phyloP scores from a whole-genome alignment of 805 yeast species.

The Suhomyces sp. region DNA sequence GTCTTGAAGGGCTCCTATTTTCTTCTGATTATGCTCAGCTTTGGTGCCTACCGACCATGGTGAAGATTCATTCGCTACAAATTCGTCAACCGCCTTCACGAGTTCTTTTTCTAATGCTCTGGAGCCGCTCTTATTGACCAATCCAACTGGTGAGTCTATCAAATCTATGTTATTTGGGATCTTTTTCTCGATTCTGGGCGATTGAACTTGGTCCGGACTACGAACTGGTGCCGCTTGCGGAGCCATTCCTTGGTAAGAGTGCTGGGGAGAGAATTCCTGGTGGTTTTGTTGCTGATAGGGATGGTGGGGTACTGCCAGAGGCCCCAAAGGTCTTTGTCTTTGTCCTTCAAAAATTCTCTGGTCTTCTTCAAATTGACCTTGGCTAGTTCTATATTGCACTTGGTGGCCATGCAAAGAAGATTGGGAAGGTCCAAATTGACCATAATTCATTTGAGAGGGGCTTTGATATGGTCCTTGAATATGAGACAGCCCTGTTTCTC shows the following conservation, averaged over 20 bases:
- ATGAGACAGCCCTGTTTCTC: neutral
- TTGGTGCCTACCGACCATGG: neutral
- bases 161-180: neutral
- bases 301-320: neutral
- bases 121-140: neutral
- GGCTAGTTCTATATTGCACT: neutral
- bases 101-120: neutral
- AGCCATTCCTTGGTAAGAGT: neutral
- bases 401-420: neutral
- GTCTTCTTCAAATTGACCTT: neutral
- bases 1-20: conserved; percentile 25
- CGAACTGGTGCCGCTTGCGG: neutral
- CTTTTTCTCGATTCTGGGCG: neutral
- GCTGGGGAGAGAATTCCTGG: too few species aligned
- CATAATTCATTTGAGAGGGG: neutral
- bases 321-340: neutral
- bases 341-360: neutral
- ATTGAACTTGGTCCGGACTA: neutral
- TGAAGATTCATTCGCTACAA: neutral
- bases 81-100: neutral
- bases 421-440: neutral
- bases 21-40: conserved; percentile 10
- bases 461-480: neutral
- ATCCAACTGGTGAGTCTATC: neutral
- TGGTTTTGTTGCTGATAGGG: neutral